Conservation (phyloP, 768 basidiomycete species). For the Pleurotus cornucopiae region DNA sequence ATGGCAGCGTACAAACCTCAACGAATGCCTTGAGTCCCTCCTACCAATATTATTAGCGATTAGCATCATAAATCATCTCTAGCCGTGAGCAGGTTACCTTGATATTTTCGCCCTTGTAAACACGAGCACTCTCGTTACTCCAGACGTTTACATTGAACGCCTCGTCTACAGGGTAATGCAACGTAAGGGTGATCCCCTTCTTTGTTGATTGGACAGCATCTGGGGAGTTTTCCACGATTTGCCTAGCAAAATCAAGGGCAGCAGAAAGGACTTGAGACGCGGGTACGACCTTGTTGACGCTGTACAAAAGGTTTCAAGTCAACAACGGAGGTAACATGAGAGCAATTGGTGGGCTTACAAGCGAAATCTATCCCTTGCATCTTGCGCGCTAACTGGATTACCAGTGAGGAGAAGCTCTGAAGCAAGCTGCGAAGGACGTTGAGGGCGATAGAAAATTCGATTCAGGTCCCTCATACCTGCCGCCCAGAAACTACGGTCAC, state of each 20-base stretch:
- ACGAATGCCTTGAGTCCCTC: slow-evolving; percentile 69
- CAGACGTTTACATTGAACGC: slow-evolving; percentile 41
- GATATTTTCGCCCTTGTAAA: slow-evolving; percentile 65
- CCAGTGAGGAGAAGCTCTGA: slow-evolving; percentile 77
- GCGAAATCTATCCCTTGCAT: slow-evolving; percentile 67
- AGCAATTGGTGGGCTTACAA: slow-evolving; percentile 41
- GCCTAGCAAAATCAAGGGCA: slow-evolving; percentile 58
- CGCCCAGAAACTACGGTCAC: slow-evolving; percentile 64
- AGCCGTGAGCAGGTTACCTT: slow-evolving; percentile 36
- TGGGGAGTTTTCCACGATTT: slow-evolving; percentile 64
- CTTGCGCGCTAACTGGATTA: slow-evolving; percentile 57
- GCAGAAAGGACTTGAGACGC: slow-evolving; percentile 48
- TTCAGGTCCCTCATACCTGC: slow-evolving; percentile 46
- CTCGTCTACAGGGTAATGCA: slow-evolving; percentile 48
- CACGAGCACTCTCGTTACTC: slow-evolving; percentile 43
- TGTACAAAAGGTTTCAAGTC: slow-evolving; percentile 19
- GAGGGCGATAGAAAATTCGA: neutral
- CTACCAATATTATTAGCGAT: slow-evolving; percentile 25
- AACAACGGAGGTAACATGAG: neutral
- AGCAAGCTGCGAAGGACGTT: slow-evolving; percentile 45
- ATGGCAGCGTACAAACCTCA: slow-evolving; percentile 40
- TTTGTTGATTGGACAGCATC: slow-evolving; percentile 80
- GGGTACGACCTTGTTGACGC: slow-evolving; percentile 71
- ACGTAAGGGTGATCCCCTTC: slow-evolving; percentile 54
- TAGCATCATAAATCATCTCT: neutral